Conservation (phyloP, 306 rosid species). For the Cucurbita pepo region DNA sequence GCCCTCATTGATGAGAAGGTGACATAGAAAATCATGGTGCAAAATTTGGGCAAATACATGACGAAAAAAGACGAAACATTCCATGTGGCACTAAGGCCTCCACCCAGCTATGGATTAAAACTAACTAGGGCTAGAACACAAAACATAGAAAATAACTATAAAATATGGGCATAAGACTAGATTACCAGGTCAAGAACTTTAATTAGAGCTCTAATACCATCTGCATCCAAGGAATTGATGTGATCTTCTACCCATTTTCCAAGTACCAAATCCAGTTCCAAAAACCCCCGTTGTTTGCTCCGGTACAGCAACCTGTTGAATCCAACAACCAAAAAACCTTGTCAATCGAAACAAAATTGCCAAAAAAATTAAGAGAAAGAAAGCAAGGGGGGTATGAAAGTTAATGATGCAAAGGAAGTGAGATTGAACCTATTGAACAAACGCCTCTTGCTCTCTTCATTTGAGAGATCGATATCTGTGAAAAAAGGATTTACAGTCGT, state of each 20-base stretch:
- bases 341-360: neutral
- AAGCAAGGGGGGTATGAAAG: neutral
- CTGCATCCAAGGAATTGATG: constrained; percentile 56
- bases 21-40: no score
- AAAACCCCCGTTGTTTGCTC: constrained; percentile 83
- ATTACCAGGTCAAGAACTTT: constrained; percentile 63
- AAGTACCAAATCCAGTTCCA: constrained; percentile 76
- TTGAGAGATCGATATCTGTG: constrained; percentile 39
- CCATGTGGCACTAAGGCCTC: no score
- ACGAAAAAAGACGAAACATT: no score
- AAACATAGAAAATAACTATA: neutral
- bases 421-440: constrained; percentile 45
- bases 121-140: neutral
- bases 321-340: neutral
- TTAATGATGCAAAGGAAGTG: neutral
- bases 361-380: neutral
- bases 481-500: constrained; percentile 2
- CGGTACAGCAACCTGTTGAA: constrained; percentile 46
- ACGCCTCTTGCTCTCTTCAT: constrained; percentile 58
- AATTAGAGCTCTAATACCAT: constrained; percentile 40
- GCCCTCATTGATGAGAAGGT: no score
- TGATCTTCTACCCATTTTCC: constrained; percentile 90
- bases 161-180: neutral
- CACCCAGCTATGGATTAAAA: neutral
- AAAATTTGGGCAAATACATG: no score